A percentile compares a stretch with the other conserved stretches of the same genome.
Conservation (phyloP, 345 rosid genomes). For the Crucihimalaya himalaica region DNA sequence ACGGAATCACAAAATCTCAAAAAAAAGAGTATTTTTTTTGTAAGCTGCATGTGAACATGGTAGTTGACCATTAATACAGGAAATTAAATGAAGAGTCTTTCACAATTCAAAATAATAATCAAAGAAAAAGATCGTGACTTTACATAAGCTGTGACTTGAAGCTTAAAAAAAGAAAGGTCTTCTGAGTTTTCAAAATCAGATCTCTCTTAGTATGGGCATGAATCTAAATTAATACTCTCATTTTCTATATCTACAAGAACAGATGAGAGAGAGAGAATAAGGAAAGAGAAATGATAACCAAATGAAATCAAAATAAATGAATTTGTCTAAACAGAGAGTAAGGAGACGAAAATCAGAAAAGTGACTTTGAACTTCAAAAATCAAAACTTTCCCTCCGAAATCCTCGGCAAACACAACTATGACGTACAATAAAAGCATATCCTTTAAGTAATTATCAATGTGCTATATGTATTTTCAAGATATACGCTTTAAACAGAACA, state of each 20-base stretch:
- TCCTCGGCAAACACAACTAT: slow-evolving; percentile 18
- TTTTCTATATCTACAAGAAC: background rate
- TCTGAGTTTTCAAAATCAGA: background rate
- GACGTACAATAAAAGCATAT: background rate
- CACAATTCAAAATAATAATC: slow-evolving; percentile 12
- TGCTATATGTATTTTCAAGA: too few species aligned
- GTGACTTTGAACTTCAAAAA: slow-evolving; percentile 14
- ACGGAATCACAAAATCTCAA: slow-evolving; percentile 10
- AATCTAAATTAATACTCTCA: background rate
- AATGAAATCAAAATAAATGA: slow-evolving; percentile 7
- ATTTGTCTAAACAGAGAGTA: slow-evolving; percentile 11
- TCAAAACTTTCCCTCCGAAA: slow-evolving; percentile 37
- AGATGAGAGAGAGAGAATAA: background rate
- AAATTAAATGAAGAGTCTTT: slow-evolving; percentile 27
- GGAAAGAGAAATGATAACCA: background rate
- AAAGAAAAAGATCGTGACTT: slow-evolving; percentile 24
- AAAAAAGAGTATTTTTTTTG: background rate
- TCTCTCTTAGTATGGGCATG: slow-evolving; percentile 13
- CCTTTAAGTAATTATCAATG: background rate
- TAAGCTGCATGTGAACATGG: slow-evolving; percentile 49
- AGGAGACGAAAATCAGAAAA: background rate
- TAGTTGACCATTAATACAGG: slow-evolving; percentile 37
- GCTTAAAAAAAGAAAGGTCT: background rate
- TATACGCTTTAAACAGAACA: too few species aligned
- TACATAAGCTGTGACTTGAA: slow-evolving; percentile 24